Conservation (phyloP, 169 alveolate species). For the Babesia gibsoni region DNA sequence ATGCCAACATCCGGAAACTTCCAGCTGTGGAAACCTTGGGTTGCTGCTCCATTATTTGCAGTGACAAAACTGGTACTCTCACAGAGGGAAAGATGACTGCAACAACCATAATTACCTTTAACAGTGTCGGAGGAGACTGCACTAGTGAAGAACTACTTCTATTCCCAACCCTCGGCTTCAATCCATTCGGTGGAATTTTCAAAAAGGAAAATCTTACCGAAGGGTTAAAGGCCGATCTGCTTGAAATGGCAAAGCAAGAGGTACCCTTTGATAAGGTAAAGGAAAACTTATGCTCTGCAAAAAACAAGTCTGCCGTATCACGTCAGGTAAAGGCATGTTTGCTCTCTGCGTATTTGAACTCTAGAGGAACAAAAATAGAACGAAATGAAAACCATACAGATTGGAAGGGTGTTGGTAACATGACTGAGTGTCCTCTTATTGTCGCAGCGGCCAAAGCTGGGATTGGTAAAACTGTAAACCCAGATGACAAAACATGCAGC, state of each 20-base stretch:
- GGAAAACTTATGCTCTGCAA: conserved; percentile 11
- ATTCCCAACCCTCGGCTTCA: conserved; percentile 86
- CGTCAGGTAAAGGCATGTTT: conserved; percentile 72
- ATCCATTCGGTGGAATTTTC: conserved; percentile 87
- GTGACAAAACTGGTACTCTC: conserved; percentile 97
- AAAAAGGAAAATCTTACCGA: conserved; percentile 64
- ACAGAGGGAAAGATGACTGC: conserved; percentile 95
- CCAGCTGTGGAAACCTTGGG: conserved; percentile 98
- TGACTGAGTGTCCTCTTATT: conserved; percentile 89
- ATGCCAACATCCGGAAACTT: conserved; percentile 89
- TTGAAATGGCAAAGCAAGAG: neutral
- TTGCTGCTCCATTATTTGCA: conserved; percentile 94
- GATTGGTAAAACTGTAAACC: conserved; percentile 53
- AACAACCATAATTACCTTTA: conserved; percentile 76
- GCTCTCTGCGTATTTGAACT: conserved; percentile 83
- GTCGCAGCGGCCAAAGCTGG: conserved; percentile 89
- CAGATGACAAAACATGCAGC: conserved; percentile 13
- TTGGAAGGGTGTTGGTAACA: conserved; percentile 80
- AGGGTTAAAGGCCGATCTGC: conserved; percentile 47
- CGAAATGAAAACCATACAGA: conserved; percentile 49
- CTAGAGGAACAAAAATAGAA: conserved; percentile 76
- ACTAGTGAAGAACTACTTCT: conserved; percentile 65
- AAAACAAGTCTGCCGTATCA: conserved; percentile 25
- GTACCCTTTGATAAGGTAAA: neutral
- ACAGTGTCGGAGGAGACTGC: conserved; percentile 55